phyloP scores from a whole-genome alignment of 2,329 filamentous ascomycete genomes.

The Cryphonectria radicalis region DNA sequence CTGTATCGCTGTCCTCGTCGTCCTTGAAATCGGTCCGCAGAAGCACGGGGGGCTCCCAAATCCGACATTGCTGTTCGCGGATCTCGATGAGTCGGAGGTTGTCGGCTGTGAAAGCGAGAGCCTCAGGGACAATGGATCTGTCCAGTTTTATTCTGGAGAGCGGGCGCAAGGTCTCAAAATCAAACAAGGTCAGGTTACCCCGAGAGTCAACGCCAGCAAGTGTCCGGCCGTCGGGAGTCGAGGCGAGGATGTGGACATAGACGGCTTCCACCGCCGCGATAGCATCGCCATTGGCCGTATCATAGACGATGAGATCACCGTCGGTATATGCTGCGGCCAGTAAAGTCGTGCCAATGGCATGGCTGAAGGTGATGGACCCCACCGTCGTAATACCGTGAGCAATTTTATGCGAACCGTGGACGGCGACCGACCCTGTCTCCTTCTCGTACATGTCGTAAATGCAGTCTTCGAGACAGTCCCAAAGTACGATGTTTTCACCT shows the following conservation, averaged over 20 bases:
- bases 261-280: slow-evolving; percentile 5
- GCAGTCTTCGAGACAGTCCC: slow-evolving; percentile 31
- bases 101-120: slow-evolving; percentile 32
- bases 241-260: slow-evolving; percentile 23
- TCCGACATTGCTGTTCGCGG: slow-evolving; percentile 30
- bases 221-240: slow-evolving; percentile 37
- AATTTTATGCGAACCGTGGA: slow-evolving; percentile 16
- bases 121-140: slow-evolving; percentile 9
- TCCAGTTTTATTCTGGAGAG: slow-evolving; percentile 31
- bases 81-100: slow-evolving; percentile 33
- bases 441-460: slow-evolving; percentile 35
- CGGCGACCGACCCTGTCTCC: slow-evolving; percentile 31
- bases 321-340: slow-evolving; percentile 37
- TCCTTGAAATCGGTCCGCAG: slow-evolving; percentile 28
- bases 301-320: slow-evolving; percentile 37
- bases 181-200: slow-evolving; percentile 37
- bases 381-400: slow-evolving; percentile 29
- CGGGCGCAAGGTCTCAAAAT: slow-evolving; percentile 34
- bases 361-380: slow-evolving; percentile 33
- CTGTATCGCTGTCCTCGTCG: slow-evolving; percentile 30
- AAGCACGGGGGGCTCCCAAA: slow-evolving; percentile 36
- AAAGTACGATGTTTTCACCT: slow-evolving; percentile 35
- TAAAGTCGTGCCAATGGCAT: slow-evolving; percentile 26
- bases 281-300: slow-evolving; percentile 29
- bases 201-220: slow-evolving; percentile 34